phyloP scores from a whole-genome alignment of 2,329 filamentous ascomycete genomes.

The Pyrenochaeta sp. region DNA sequence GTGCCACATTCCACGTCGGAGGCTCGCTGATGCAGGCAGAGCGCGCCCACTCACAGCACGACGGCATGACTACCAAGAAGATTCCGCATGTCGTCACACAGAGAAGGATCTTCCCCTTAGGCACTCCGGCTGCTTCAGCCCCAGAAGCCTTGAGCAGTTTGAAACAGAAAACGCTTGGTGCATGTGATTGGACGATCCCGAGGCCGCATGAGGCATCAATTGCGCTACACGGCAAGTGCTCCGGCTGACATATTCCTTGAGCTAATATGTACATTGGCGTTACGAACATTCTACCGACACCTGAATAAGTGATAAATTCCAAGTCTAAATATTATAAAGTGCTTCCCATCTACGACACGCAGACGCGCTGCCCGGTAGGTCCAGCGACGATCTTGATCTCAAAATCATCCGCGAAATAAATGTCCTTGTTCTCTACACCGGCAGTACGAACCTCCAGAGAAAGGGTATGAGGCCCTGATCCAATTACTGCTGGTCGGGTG shows the following conservation, averaged over 20 bases:
- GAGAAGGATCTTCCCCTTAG: conserved; percentile 8
- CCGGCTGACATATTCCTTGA: background rate
- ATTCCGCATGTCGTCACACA: conserved; percentile 14
- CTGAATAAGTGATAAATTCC: background rate
- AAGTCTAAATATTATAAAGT: background rate
- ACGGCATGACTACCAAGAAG: background rate
- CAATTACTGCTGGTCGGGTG: background rate
- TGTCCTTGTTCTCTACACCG: background rate
- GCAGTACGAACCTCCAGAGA: background rate
- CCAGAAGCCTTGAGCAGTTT: conserved; percentile 11
- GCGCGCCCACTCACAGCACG: background rate
- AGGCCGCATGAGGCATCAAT: background rate
- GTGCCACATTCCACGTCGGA: conserved; percentile 41
- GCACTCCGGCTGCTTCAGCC: conserved; percentile 25
- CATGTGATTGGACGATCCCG: conserved; percentile 7
- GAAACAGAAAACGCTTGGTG: conserved; percentile 24
- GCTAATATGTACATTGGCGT: background rate
- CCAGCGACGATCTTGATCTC: conserved; percentile 1
- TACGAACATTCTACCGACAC: background rate
- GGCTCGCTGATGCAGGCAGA: conserved; percentile 14
- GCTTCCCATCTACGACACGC: background rate
- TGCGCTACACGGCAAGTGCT: background rate
- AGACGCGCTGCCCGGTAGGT: background rate
- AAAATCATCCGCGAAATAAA: conserved; percentile 1
- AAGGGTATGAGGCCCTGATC: background rate